These are phyloP conservation scores for Gastrodia elata DNA, from an alignment of 106 monocot genomes.

Conservation along the genomic window DNA sequence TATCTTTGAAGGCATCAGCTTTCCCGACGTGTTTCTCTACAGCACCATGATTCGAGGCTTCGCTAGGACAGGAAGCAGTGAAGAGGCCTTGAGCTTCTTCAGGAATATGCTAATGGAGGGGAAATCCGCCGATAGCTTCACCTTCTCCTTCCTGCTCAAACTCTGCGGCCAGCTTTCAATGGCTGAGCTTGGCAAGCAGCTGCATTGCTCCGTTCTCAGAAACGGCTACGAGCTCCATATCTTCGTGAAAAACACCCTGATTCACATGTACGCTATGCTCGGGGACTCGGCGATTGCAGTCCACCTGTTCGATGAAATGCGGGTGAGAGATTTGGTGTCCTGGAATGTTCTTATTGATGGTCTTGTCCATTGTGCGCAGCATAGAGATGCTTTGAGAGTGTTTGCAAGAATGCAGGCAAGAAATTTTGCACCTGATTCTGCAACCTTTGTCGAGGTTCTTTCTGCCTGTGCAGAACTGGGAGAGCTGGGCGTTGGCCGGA, in stretches of 20 bases:
- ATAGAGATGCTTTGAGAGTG: slow-evolving; percentile 21
- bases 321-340: slow-evolving; percentile 27
- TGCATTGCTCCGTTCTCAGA: slow-evolving; percentile 39
- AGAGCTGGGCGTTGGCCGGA: slow-evolving; percentile 28
- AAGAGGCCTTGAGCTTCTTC: slow-evolving; percentile 40
- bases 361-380: slow-evolving; percentile 18
- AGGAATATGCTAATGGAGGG: slow-evolving; percentile 22
- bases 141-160: slow-evolving; percentile 56
- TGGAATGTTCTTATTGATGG: slow-evolving; percentile 54
- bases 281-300: slow-evolving; percentile 11
- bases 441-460: slow-evolving; percentile 35
- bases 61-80: slow-evolving; percentile 17
- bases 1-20: slow-evolving; percentile 24
- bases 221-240: slow-evolving; percentile 26
- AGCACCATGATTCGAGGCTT: slow-evolving; percentile 67
- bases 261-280: slow-evolving; percentile 45
- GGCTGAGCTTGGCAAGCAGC: slow-evolving; percentile 27
- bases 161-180: slow-evolving; percentile 22
- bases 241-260: slow-evolving; percentile 46
- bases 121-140: slow-evolving; percentile 46
- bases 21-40: slow-evolving; percentile 44
- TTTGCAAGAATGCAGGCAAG: slow-evolving; percentile 25
- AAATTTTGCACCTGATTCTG: slow-evolving; percentile 31
- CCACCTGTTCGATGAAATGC: slow-evolving; percentile 39
- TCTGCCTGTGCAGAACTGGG: slow-evolving; percentile 52